Evolutionary conservation across 2,329 filamentous ascomycete species (phyloP), one percentile per base, ranked within the genome.

Genomic region (Fusarium sp.): DNA sequence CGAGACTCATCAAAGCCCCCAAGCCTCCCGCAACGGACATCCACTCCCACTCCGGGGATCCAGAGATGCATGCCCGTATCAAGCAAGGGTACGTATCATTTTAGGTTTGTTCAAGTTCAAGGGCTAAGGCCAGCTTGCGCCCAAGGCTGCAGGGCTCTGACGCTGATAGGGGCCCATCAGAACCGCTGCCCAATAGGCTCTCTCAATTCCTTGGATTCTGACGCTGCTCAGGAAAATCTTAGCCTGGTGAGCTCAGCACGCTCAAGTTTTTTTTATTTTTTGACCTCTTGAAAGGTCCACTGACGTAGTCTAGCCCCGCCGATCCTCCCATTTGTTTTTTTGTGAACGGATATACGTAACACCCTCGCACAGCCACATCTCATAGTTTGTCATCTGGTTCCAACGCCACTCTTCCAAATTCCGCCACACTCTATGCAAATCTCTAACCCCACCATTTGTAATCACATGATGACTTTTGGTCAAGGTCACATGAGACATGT

Each of bases 281-380:
- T 22, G 44, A 31, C 67, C 59, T 69, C 55, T 68, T 65, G 48
- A 54, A 44, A 30, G 64, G 51, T 54, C 73, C 72, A 71, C 72
- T 75, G 75, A 78, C 75, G 75, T 77, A 77, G 61, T 68, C 71
- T 64, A 67, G 63, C 61, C 54, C 70, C 72, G 70, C 63, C 70
- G 75, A 77, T 77, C 73, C 38, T 60, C 38, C 48, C 50, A 44
- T 55, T 45, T 35, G 18, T 30, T 24, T 51, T 41, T n/a, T 36
- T 31, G 28, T 44, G 26, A 22, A 47, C 22, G 12, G 30, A 50
- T 44, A 70, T 61, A 68, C 44, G 47, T 18, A 12, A 30, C 48
- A 53, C 30, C 28, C 22, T 16, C 20, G 65, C 77, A 74, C 77
- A 78, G 77, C 77, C 77, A 79, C 75, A 70, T 31, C 24, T 62